These are phyloP conservation scores for Plectosphaerella plurivora DNA, from an alignment of 2,329 filamentous ascomycete species.

Conservation along the genomic window DNA sequence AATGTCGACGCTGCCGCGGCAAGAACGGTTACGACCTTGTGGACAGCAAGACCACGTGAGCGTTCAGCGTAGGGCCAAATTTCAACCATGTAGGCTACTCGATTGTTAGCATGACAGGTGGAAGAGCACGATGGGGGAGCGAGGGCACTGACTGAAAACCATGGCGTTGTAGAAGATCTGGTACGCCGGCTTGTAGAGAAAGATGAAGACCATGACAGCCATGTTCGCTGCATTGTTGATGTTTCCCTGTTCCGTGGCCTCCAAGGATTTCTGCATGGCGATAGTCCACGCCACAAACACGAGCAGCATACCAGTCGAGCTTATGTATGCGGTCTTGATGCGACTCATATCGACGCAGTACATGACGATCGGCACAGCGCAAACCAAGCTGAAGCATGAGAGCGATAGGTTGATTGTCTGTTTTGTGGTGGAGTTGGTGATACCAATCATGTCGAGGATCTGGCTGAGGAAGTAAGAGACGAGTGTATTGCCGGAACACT, in stretches of 20 bases:
- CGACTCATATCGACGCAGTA: constrained; percentile 36
- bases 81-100: constrained; percentile 48
- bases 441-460: constrained; percentile 39
- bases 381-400: constrained; percentile 39
- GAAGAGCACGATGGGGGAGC: constrained; percentile 17
- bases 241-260: constrained; percentile 18
- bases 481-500: constrained; percentile 48
- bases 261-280: constrained; percentile 28
- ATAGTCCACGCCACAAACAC: constrained; percentile 52
- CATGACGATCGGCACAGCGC: constrained; percentile 33
- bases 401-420: constrained; percentile 41
- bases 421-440: constrained; percentile 32
- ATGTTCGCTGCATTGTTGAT: constrained; percentile 25
- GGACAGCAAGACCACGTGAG: constrained; percentile 46
- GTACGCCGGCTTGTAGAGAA: constrained; percentile 48
- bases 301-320: constrained; percentile 29
- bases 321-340: constrained; percentile 4
- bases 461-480: constrained; percentile 43
- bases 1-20: constrained; percentile 1
- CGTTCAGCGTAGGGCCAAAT: constrained; percentile 53
- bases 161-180: constrained; percentile 58
- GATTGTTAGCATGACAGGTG: background rate
- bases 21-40: constrained; percentile 12
- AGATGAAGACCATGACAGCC: constrained; percentile 48
- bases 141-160: constrained; percentile 41